phyloP scores from a whole-genome alignment of 768 basidiomycete genomes.

The Podaxis carcinomalis region DNA sequence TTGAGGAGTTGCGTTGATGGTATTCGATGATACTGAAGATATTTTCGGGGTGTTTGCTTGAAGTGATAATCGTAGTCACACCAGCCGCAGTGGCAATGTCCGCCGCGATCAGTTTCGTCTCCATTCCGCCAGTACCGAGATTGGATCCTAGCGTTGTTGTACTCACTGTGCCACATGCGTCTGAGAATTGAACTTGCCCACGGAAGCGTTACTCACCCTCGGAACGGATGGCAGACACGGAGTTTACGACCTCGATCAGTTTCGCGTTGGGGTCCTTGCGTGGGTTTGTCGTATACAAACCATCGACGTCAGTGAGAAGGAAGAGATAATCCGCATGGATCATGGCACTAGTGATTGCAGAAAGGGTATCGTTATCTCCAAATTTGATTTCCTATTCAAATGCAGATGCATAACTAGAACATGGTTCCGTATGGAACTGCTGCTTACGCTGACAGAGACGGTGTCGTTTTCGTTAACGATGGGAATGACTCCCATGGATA shows the following conservation, averaged over 20 bases:
- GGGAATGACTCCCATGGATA: slow-evolving; percentile 92
- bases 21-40: slow-evolving; percentile 83
- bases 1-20: slow-evolving; percentile 41
- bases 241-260: slow-evolving; percentile 78
- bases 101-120: slow-evolving; percentile 97
- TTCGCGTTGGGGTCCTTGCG: slow-evolving; percentile 81
- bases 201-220: slow-evolving; percentile 50
- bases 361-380: slow-evolving; percentile 97
- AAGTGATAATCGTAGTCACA: slow-evolving; percentile 86
- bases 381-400: slow-evolving; percentile 92
- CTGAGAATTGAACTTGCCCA: not conserved
- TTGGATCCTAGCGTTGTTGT: slow-evolving; percentile 89
- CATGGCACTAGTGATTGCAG: slow-evolving; percentile 96
- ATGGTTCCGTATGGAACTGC: not conserved
- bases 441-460: slow-evolving; percentile 89
- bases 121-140: slow-evolving; percentile 98
- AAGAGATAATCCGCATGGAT: slow-evolving; percentile 97
- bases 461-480: slow-evolving; percentile 99
- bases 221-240: slow-evolving; percentile 73
- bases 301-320: slow-evolving; percentile 94
- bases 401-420: not conserved
- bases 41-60: slow-evolving; percentile 71
- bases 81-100: slow-evolving; percentile 96
- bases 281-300: slow-evolving; percentile 93
- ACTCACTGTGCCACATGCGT: slow-evolving; percentile 55